These are phyloP conservation scores for Lycium barbarum DNA, from an alignment of 257 asterid genomes.

Conservation along the genomic window DNA sequence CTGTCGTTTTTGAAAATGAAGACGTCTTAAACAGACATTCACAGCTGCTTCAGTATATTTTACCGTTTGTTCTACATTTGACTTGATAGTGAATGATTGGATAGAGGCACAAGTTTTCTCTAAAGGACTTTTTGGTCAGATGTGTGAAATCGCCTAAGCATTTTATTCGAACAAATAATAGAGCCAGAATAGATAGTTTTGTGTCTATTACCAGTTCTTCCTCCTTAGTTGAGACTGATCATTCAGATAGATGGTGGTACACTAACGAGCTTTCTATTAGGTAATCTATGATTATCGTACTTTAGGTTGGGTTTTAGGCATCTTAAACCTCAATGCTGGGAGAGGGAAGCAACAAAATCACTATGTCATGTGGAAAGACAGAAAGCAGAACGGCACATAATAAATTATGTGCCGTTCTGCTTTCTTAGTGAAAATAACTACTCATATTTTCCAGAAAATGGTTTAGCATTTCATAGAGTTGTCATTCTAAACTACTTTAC, in stretches of 20 bases:
- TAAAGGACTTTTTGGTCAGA: too few species aligned
- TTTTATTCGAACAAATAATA: too few species aligned
- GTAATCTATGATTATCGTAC: neutral
- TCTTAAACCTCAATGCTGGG: neutral
- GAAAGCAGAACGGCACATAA: neutral
- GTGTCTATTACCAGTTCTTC: too few species aligned
- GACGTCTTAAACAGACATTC: neutral
- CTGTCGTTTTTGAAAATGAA: neutral
- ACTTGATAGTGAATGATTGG: neutral
- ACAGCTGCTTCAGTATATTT: neutral
- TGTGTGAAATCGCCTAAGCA: too few species aligned
- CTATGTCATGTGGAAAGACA: neutral
- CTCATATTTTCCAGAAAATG: neutral
- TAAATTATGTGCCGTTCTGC: neutral
- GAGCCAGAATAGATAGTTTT: too few species aligned
- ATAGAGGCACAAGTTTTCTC: neutral
- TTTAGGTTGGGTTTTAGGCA: neutral
- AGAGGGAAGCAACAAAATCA: constrained; percentile 1
- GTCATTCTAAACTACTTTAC: neutral
- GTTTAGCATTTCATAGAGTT: constrained; percentile 8
- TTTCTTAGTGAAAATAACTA: neutral
- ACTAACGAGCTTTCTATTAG: neutral
- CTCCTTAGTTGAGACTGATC: too few species aligned
- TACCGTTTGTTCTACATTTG: neutral
- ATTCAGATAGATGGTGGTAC: too few species aligned